Conservation (phyloP, 1,284 basidiomycete genomes). For the Ganoderma multipileum region DNA sequence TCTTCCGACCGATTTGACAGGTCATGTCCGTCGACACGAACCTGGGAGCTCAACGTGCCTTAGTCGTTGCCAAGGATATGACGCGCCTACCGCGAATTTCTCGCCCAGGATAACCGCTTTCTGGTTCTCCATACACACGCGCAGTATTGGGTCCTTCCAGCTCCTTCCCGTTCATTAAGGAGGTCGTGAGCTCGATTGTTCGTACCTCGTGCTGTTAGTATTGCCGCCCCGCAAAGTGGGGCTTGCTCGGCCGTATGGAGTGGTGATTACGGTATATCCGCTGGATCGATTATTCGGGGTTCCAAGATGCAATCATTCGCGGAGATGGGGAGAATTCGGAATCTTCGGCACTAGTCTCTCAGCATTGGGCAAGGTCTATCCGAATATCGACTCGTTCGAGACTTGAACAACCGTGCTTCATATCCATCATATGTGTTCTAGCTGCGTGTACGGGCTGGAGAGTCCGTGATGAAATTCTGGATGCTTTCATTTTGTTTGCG, state of each 20-base stretch:
- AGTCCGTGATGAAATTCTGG: neutral
- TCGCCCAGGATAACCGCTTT: neutral
- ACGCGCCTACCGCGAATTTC: neutral
- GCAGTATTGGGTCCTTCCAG: neutral
- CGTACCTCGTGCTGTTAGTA: neutral
- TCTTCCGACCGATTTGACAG: neutral
- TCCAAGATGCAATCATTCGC: neutral
- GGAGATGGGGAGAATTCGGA: neutral
- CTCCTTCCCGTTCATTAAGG: neutral
- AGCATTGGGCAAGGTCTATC: neutral
- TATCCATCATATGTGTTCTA: neutral
- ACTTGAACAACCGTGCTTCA: neutral
- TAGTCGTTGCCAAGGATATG: slow-evolving; percentile 4
- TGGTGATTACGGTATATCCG: neutral
- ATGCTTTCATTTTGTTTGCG: neutral
- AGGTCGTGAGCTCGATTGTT: neutral
- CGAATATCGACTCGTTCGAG: neutral
- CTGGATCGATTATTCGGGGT: neutral
- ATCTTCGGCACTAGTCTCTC: neutral
- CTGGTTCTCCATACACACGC: neutral
- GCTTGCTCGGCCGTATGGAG: neutral
- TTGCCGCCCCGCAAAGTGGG: neutral
- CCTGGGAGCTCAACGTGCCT: neutral
- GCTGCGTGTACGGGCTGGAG: neutral
- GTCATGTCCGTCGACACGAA: neutral